Percentiles rank a stretch among this genome's conserved stretches.
These are phyloP conservation scores for Cutaneotrichosporon cavernicola DNA, from an alignment of 1,284 basidiomycete genomes.

Conservation along the genomic window DNA sequence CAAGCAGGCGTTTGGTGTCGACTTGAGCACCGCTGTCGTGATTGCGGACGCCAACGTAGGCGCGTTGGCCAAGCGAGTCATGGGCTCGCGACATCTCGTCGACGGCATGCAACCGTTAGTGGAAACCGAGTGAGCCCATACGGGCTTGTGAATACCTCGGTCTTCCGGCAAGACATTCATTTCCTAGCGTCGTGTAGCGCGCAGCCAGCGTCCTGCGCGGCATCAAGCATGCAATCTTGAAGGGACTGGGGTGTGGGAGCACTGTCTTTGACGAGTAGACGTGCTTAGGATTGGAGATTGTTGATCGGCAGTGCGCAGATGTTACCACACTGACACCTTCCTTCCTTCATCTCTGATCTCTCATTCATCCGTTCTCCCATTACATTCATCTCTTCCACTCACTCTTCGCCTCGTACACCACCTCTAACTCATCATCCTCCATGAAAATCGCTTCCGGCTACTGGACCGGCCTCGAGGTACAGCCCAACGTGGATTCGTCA, in stretches of 20 bases:
- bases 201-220: slow-evolving; percentile 1
- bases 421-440: no score
- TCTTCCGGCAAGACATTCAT: background rate
- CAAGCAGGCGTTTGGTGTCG: slow-evolving; percentile 77
- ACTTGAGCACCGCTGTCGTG: slow-evolving; percentile 83
- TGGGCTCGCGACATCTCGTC: slow-evolving; percentile 67
- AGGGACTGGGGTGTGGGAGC: background rate
- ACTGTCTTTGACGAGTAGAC: no score
- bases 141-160: background rate
- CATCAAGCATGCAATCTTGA: slow-evolving; percentile 1
- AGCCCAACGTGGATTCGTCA: no score
- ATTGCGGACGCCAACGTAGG: slow-evolving; percentile 89
- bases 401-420: no score
- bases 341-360: no score
- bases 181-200: background rate
- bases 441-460: no score
- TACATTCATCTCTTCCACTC: no score
- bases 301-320: no score
- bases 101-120: slow-evolving; percentile 12
- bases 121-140: background rate
- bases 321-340: no score
- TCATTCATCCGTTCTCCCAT: no score
- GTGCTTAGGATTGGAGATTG: no score
- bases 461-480: no score
- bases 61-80: slow-evolving; percentile 74